Conservation (phyloP, 2,329 filamentous ascomycete species). For the Lecanicillium sp. region DNA sequence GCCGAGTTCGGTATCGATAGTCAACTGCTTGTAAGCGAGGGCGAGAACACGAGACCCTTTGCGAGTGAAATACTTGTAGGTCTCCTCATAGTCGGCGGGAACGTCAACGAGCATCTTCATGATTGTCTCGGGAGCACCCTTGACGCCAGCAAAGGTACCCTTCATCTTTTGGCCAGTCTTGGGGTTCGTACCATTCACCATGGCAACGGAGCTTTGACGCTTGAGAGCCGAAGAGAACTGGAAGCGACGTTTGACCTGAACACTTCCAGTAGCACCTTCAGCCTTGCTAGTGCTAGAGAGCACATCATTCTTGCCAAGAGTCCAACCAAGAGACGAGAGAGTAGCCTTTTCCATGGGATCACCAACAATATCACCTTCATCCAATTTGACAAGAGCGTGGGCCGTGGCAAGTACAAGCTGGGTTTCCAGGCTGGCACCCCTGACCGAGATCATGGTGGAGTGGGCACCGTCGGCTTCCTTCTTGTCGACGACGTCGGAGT, state of each 20-base stretch:
- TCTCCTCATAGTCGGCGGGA: slow-evolving; percentile 89
- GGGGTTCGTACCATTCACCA: slow-evolving; percentile 63
- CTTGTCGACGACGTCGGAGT: slow-evolving; percentile 54
- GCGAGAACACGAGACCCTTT: slow-evolving; percentile 92
- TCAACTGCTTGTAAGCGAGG: slow-evolving; percentile 87
- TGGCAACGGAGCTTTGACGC: slow-evolving; percentile 89
- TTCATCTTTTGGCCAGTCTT: slow-evolving; percentile 68
- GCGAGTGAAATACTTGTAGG: slow-evolving; percentile 94
- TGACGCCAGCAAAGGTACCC: slow-evolving; percentile 89
- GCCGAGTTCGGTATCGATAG: slow-evolving; percentile 72
- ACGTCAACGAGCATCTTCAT: slow-evolving; percentile 81
- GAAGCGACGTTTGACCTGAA: slow-evolving; percentile 94
- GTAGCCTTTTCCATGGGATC: slow-evolving; percentile 99
- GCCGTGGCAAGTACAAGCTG: slow-evolving; percentile 91
- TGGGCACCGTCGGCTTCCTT: slow-evolving; percentile 75
- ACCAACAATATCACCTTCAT: slow-evolving; percentile 94
- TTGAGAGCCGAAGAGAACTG: slow-evolving; percentile 97
- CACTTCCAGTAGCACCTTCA: slow-evolving; percentile 50
- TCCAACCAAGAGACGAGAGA: slow-evolving; percentile 81
- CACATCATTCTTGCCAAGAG: slow-evolving; percentile 79
- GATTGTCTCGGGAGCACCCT: slow-evolving; percentile 96
- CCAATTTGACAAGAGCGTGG: slow-evolving; percentile 89
- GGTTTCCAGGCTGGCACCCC: slow-evolving; percentile 67
- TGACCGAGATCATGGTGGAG: slow-evolving; percentile 65
- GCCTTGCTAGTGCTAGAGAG: slow-evolving; percentile 53